Percentiles rank a stretch among this genome's conserved stretches.
These are phyloP conservation scores for Alternaria ethzedia DNA, from an alignment of 2,329 filamentous ascomycete genomes.

Conservation along the genomic window DNA sequence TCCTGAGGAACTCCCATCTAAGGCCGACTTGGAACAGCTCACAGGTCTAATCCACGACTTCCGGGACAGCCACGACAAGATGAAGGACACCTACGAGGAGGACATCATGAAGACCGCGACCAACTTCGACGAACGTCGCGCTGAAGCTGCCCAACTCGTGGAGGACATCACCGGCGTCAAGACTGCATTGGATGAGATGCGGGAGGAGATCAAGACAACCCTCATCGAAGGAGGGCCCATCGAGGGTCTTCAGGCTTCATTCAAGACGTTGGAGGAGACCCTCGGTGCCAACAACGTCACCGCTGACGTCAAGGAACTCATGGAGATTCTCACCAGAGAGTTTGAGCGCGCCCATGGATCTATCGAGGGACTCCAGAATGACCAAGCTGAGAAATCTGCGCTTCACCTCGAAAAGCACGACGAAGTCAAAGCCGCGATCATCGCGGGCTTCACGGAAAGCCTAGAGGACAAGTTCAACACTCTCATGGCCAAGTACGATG, in stretches of 20 bases:
- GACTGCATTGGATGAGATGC: conserved; percentile 76
- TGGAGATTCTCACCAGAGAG: conserved; percentile 78
- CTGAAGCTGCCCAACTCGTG: conserved; percentile 79
- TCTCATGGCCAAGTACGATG: conserved; percentile 86
- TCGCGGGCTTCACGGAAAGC: conserved; percentile 62
- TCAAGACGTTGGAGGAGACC: conserved; percentile 74
- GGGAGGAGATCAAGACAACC: conserved; percentile 75
- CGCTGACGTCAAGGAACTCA: conserved; percentile 64
- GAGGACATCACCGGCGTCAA: conserved; percentile 83
- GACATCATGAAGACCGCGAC: conserved; percentile 78
- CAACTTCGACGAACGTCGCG: conserved; percentile 81
- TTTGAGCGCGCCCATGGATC: conserved; percentile 85
- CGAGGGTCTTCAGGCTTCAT: conserved; percentile 61
- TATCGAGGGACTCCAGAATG: conserved; percentile 81
- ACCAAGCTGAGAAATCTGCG: conserved; percentile 68
- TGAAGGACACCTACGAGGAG: conserved; percentile 75
- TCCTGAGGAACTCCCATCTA: conserved; percentile 72
- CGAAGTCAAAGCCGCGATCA: conserved; percentile 62
- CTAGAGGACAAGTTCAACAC: conserved; percentile 81
- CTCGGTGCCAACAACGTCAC: conserved; percentile 58
- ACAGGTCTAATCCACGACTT: conserved; percentile 58
- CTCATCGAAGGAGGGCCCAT: conserved; percentile 76
- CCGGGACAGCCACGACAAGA: conserved; percentile 66
- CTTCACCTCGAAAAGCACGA: conserved; percentile 65
- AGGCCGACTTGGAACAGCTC: conserved; percentile 76